Percentiles rank a stretch among this genome's conserved stretches.
Conservation (phyloP, 768 basidiomycete genomes). For the Tricholoma flavovirens region DNA sequence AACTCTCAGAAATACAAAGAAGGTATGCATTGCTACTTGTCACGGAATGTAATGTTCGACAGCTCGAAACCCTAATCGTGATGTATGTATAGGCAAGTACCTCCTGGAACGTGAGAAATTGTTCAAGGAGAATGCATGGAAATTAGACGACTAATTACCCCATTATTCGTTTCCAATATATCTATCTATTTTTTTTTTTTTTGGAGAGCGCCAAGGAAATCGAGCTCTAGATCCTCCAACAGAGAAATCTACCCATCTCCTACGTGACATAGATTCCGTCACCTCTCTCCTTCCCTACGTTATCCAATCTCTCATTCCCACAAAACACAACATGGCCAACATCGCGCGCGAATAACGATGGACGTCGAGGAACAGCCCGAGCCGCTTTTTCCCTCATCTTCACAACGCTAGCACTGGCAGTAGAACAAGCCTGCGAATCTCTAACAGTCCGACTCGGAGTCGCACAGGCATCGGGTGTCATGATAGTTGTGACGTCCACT, state of each 20-base stretch:
- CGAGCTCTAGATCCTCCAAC: neutral
- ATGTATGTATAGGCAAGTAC: slow-evolving; percentile 58
- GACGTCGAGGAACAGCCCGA: slow-evolving; percentile 33
- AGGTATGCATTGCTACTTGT: slow-evolving; percentile 36
- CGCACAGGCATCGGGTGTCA: too few relatives aligned
- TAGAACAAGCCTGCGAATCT: neutral
- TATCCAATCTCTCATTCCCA: slow-evolving; percentile 46
- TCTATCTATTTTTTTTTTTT: too few relatives aligned
- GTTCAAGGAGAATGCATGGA: slow-evolving; percentile 80
- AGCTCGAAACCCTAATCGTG: neutral
- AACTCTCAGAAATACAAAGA: slow-evolving; percentile 82
- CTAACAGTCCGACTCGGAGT: neutral
- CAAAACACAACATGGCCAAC: slow-evolving; percentile 64
- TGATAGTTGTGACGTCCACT: neutral
- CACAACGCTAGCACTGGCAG: too few relatives aligned
- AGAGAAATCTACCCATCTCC: neutral
- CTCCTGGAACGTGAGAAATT: slow-evolving; percentile 75
- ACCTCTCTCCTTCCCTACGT: slow-evolving; percentile 11
- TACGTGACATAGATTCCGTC: slow-evolving; percentile 26
- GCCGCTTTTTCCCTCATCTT: slow-evolving; percentile 15
- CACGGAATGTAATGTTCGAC: neutral
- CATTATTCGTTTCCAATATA: too few relatives aligned
- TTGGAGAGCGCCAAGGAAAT: too few relatives aligned
- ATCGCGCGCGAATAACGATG: slow-evolving; percentile 58
- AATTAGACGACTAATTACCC: slow-evolving; percentile 37